phyloP scores from a whole-genome alignment of 768 basidiomycete genomes.

The Tylopilus balloui region DNA sequence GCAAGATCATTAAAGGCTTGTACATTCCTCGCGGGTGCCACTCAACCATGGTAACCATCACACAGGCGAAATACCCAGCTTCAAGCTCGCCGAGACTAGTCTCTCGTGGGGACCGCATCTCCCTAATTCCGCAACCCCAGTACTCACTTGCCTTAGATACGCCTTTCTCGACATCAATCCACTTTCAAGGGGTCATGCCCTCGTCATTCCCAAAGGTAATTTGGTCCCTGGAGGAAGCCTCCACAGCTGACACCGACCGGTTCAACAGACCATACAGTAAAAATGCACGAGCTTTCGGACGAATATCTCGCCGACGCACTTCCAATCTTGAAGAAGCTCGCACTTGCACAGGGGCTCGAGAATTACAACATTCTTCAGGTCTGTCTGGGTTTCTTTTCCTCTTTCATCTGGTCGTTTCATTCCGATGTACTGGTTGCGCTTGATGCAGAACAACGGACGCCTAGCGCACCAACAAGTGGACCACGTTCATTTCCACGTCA shows the following conservation, averaged over 20 bases:
- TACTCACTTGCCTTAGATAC: conserved; percentile 39
- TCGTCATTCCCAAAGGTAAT: conserved; percentile 90
- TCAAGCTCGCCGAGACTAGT: conserved; percentile 77
- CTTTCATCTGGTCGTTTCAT: neutral
- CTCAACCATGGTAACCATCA: neutral
- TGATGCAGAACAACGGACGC: conserved; percentile 59
- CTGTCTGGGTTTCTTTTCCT: neutral
- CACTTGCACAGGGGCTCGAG: conserved; percentile 62
- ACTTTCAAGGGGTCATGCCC: conserved; percentile 82
- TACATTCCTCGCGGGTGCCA: neutral
- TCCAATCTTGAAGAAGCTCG: conserved; percentile 85
- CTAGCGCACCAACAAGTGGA: conserved; percentile 68
- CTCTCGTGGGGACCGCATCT: conserved; percentile 46
- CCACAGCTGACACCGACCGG: neutral
- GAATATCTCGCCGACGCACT: conserved; percentile 74
- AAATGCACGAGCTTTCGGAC: conserved; percentile 85
- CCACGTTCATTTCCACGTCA: conserved; percentile 92
- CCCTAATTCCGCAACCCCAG: neutral
- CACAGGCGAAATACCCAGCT: conserved; percentile 84
- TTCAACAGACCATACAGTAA: conserved; percentile 73
- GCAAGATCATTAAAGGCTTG: conserved; percentile 89
- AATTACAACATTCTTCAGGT: conserved; percentile 87
- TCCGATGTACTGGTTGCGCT: neutral
- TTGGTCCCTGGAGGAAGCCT: neutral
- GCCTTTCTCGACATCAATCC: conserved; percentile 95